Percentiles rank a stretch among this genome's conserved stretches.
phyloP scores from a whole-genome alignment of 2,329 filamentous ascomycete genomes.

The Ophiostoma angusticollis region DNA sequence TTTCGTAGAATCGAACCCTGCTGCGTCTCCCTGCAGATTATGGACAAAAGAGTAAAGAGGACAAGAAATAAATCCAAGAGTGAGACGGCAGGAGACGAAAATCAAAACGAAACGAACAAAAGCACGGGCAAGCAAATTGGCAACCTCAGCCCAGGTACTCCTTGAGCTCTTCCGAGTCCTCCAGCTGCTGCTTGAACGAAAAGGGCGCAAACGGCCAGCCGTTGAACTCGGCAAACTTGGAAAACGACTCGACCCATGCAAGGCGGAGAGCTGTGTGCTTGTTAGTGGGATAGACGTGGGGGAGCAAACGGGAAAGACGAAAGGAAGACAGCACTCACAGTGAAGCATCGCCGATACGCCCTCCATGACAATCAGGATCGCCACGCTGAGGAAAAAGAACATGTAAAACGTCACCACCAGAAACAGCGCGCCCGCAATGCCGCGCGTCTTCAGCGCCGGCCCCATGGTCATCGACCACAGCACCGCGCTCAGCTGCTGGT shows the following conservation, averaged over 20 bases:
- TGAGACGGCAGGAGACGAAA: neutral
- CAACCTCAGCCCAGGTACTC: constrained; percentile 42
- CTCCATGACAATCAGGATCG: constrained; percentile 82
- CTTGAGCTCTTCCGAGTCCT: constrained; percentile 60
- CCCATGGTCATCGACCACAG: constrained; percentile 93
- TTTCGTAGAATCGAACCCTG: no score
- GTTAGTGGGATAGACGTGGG: constrained; percentile 4
- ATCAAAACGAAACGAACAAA: neutral
- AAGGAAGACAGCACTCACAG: constrained; percentile 17
- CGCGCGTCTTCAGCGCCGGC: constrained; percentile 55
- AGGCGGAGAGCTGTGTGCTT: constrained; percentile 47
- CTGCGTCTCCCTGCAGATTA: no score
- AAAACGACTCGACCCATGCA: constrained; percentile 96
- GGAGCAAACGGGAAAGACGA: neutral
- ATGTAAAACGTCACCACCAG: constrained; percentile 72
- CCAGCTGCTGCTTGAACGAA: constrained; percentile 70
- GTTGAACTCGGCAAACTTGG: constrained; percentile 89
- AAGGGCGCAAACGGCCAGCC: constrained; percentile 82
- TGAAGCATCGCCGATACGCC: constrained; percentile 94
- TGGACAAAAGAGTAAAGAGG: neutral
- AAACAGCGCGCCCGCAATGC: constrained; percentile 60
- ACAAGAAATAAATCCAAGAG: constrained; percentile 4
- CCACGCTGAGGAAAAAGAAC: constrained; percentile 69
- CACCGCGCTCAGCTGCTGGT: constrained; percentile 92
- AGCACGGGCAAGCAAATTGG: neutral